Evolutionary conservation across 2,329 filamentous ascomycete species (phyloP), one percentile per base, ranked within the genome.

Genomic region (Colletotrichum phormii): DNA sequence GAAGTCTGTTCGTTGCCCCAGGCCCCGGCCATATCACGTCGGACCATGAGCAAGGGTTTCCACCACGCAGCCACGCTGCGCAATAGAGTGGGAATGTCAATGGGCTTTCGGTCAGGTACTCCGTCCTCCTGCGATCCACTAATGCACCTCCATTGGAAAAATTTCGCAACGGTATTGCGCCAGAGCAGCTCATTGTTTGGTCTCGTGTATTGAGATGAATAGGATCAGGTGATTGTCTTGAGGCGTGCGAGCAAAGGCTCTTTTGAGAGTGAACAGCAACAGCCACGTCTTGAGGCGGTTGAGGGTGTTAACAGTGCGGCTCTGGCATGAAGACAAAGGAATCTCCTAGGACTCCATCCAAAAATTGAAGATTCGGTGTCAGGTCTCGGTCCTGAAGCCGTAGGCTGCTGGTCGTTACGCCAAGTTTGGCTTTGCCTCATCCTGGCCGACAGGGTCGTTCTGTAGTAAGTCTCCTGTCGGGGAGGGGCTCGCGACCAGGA

Each of bases 91-190:
- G 67, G 55, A 71, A 71, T 42, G 37, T 42, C 13, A 42, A 42
- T 71, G 71, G 60, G 42, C 42, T 49, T 46, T 65, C 61, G 65
- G 65, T 54, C 70, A 64, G 59, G 67, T 73, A 73, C 55, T 49
- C 71, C 55, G 71, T 73, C 61, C 58, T 22, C 71, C 70, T n/a
- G 18, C 8, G 71, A 73, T 73, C 71, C 71, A 73, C 71, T 73
- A 73, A 73, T 73, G 71, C 66, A 73, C 66, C 61, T 73, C 55
- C 18, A 58, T 73, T 66, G 70, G 57, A 71, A 72, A 46, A 70
- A 65, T 65, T 73, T 73, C 71, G 55, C 64, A 66, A 53, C 55
- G 55, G 31, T 61, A 61, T 65, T 71, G 54, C 71, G 71, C 61
- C 67, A 65, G 71, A 70, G 51, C 66, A 71, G 67, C 60, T 67